phyloP scores from a whole-genome alignment of 1,139 yeast genomes.

The Geotrichum fermentans region DNA sequence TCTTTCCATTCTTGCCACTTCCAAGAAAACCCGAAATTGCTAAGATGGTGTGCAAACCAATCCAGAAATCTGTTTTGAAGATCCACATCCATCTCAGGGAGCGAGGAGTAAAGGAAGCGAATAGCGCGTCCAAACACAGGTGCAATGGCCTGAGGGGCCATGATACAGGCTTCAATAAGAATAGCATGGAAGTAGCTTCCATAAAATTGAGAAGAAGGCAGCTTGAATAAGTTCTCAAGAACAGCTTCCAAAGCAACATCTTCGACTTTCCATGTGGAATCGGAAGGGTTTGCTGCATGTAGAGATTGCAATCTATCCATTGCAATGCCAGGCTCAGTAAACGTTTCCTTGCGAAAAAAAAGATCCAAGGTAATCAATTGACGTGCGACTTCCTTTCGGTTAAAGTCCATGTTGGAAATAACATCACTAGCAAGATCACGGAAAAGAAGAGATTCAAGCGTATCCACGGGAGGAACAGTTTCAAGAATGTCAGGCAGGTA shows the following conservation, averaged over 20 bases:
- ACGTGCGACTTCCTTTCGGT: constrained; percentile 80
- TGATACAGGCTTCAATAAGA: constrained; percentile 79
- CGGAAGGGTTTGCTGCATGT: constrained; percentile 36
- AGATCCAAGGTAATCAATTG: constrained; percentile 73
- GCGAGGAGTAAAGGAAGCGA: constrained; percentile 68
- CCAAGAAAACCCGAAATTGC: constrained; percentile 95
- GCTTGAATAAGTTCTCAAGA: constrained; percentile 66
- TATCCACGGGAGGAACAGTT: constrained; percentile 65
- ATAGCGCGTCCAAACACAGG: constrained; percentile 95
- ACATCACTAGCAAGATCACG: constrained; percentile 74
- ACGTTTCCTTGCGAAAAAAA: constrained; percentile 63
- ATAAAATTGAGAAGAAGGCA: constrained; percentile 44
- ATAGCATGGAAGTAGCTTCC: constrained; percentile 67
- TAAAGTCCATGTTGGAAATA: constrained; percentile 76
- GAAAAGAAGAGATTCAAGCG: constrained; percentile 59
- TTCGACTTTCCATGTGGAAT: constrained; percentile 80
- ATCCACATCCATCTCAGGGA: constrained; percentile 70
- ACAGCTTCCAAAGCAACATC: constrained; percentile 84
- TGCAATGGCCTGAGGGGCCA: constrained; percentile 85
- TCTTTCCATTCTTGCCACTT: constrained; percentile 90
- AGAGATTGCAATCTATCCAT: constrained; percentile 59
- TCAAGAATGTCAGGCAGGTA: constrained; percentile 56
- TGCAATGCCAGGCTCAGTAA: constrained; percentile 80
- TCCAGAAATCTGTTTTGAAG: constrained; percentile 67
- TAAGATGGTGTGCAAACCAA: constrained; percentile 92